phyloP scores from a whole-genome alignment of 805 yeast genomes.

The Cyberlindnera sargentensis region DNA sequence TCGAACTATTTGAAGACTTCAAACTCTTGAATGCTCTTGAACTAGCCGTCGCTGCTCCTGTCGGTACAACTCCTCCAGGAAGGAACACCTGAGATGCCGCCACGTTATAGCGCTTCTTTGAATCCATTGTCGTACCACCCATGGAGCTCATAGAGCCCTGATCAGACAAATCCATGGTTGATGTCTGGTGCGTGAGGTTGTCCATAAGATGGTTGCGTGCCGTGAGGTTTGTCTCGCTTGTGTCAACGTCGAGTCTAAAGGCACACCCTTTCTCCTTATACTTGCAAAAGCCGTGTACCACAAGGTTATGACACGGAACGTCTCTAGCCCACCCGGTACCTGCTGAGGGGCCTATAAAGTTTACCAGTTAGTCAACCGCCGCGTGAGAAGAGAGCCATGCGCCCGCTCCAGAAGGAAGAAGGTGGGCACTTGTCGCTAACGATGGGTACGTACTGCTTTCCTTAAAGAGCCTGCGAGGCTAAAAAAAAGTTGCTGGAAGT shows the following conservation, averaged over 20 bases:
- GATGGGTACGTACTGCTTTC: too few relatives aligned
- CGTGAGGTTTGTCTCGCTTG: background rate
- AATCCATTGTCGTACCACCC: background rate
- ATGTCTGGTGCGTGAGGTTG: background rate
- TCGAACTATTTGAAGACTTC: constrained; percentile 1
- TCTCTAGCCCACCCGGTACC: constrained; percentile 49
- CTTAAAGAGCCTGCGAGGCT: too few relatives aligned
- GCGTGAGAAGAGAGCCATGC: too few relatives aligned
- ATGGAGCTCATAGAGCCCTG: background rate
- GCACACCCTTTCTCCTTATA: constrained; percentile 84
- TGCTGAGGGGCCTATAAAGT: too few relatives aligned
- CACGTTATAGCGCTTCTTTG: constrained; percentile 43
- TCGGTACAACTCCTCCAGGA: constrained; percentile 1
- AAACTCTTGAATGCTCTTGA: background rate
- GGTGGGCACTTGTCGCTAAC: too few relatives aligned
- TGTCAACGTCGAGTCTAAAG: constrained; percentile 55
- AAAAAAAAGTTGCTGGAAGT: too few relatives aligned
- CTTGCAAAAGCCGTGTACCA: constrained; percentile 83
- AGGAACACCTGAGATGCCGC: constrained; percentile 42
- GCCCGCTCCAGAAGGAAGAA: background rate
- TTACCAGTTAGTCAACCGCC: too few relatives aligned
- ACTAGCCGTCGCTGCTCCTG: background rate
- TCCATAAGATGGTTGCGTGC: constrained; percentile 1
- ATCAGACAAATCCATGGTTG: background rate
- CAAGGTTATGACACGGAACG: constrained; percentile 76